Evolutionary conservation across 192 early-diverging fungal species (phyloP).

Genomic region (Gigaspora rosea): DNA sequence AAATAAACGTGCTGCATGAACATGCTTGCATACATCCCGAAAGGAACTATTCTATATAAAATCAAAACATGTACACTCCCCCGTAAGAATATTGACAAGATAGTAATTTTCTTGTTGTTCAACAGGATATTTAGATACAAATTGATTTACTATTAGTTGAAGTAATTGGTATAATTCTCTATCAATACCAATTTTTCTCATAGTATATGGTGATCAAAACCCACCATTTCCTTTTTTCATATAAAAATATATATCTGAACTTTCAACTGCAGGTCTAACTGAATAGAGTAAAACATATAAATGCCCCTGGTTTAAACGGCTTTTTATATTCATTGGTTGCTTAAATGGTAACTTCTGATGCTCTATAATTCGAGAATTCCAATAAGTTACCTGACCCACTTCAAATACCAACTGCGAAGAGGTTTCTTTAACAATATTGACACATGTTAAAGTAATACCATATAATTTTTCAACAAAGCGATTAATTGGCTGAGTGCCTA

Average conservation of each 20-base stretch:
- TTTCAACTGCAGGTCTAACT: neutral
- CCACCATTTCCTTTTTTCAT: neutral
- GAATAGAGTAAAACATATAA: neutral
- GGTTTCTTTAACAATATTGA: neutral
- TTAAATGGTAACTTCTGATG: neutral
- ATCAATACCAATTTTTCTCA: neutral
- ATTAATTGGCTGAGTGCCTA: neutral
- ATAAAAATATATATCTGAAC: neutral
- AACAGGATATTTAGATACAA: too few relatives aligned
- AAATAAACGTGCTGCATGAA: neutral
- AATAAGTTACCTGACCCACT: neutral
- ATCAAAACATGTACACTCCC: neutral
- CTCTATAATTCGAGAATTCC: neutral
- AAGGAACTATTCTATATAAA: neutral
- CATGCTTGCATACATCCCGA: neutral
- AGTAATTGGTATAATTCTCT: neutral
- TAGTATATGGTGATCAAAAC: neutral
- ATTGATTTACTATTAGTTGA: neutral
- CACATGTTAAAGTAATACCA: neutral
- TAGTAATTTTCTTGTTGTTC: neutral
- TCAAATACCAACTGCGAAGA: neutral
- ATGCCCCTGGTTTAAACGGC: neutral
- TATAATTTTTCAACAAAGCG: slow-evolving; percentile 9
- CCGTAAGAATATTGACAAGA: neutral
- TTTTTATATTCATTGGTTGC: neutral